phyloP scores from a whole-genome alignment of 306 rosid genomes.

The Inga leiocalycina region DNA sequence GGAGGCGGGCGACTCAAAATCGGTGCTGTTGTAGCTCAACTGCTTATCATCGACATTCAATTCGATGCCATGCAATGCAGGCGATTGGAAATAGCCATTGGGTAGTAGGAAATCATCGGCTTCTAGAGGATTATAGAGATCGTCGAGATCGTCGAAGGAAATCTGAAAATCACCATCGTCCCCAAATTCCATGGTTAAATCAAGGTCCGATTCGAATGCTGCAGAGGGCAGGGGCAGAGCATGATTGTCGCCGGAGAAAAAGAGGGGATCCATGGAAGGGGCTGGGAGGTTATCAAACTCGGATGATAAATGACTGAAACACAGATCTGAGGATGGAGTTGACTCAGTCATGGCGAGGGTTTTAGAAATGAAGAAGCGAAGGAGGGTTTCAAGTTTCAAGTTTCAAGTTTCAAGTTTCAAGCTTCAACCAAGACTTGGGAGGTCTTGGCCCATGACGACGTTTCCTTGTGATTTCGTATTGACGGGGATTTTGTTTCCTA shows the following conservation, averaged over 20 bases:
- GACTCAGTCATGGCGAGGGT: constrained; percentile 52
- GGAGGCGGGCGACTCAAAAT: constrained; percentile 46
- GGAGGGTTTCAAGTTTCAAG: not conserved
- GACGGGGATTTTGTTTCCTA: not conserved
- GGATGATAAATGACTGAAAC: constrained; percentile 33
- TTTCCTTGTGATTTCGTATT: not conserved
- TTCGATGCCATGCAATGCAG: not conserved
- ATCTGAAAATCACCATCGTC: constrained; percentile 56
- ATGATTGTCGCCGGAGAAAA: constrained; percentile 38
- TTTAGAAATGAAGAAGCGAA: not conserved
- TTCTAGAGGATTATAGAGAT: constrained; percentile 59
- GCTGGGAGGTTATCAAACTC: constrained; percentile 53
- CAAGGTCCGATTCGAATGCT: constrained; percentile 54
- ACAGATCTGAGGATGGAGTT: constrained; percentile 22
- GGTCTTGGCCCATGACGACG: not conserved
- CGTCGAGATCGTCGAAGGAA: constrained; percentile 71
- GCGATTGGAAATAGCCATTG: constrained; percentile 26
- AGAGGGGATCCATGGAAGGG: constrained; percentile 67
- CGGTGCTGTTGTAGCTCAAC: not conserved
- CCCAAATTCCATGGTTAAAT: constrained; percentile 39
- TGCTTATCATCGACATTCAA: not conserved
- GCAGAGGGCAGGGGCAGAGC: constrained; percentile 27
- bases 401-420: not conserved
- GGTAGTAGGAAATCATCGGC: constrained; percentile 56
- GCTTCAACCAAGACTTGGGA: not conserved